Base-by-base conservation (phyloP, 139 green algal species). In the Trebouxia sp. region DNA sequence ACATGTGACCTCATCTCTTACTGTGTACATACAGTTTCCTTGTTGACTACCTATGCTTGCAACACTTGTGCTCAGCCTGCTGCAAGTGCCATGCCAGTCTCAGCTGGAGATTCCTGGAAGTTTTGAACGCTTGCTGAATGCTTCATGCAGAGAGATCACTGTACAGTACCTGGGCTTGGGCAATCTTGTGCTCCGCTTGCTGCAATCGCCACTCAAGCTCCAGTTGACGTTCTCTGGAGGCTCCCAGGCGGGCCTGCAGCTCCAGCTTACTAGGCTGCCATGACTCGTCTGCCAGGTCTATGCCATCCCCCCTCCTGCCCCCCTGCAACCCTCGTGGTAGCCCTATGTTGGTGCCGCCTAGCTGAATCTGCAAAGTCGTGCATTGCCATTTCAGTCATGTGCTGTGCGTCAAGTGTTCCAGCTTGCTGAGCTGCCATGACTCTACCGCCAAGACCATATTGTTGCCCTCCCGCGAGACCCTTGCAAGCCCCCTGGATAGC, bases 241-340 rank as follows among this genome's bases (percentile, higher is more conserved):
- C 77, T 0, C 82, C 82, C 42, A 86, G 67, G 66, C 79, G 77
- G 26, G 82, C 82, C 69, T 86, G 66, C 37, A 86, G 77, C 82
- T 86, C 82, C 41, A 86, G 78, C 77, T 86, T 86, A 53, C 82
- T 86, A 53, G 82, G 82, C 67, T 86, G 82, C 82, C 82, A 86
- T 26, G 42, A 50, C 24, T 76, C 53, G 15, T 86, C 82, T 6
- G 10, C 35, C 35, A 86, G 42, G 67, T 86, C 41, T 20, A 55
- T 77, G 39, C 10, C 39, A 38, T 51, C 42, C n/a, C 42, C 42
- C 69, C 41, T 51, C 39, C 69, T 51, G 37, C 69, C 69, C 26
- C 42, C 42, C 26, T 55, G 69, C 69, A 51, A n/a, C 0, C 41
- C 69, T 39, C 62, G 42, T 32, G 15, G 0, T 11, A 72, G 11